Evolutionary conservation across 2,329 filamentous ascomycete genomes (phyloP).

Genomic region (Ophiosphaerella korrae): DNA sequence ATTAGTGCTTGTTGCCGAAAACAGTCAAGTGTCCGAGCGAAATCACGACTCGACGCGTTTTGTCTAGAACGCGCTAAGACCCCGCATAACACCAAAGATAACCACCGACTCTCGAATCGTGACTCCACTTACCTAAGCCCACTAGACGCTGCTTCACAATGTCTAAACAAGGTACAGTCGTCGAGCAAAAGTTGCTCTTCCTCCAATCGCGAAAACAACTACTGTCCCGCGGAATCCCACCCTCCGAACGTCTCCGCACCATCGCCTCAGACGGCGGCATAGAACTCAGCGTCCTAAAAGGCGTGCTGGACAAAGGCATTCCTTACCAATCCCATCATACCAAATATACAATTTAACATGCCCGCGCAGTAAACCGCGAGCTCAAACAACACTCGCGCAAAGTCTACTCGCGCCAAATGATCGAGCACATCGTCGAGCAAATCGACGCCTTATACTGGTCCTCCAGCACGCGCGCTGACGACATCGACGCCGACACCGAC

Average conservation of each 20-base stretch:
- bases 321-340: not conserved
- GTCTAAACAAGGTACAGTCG: slow-evolving; percentile 49
- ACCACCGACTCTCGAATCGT: not conserved
- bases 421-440: slow-evolving; percentile 73
- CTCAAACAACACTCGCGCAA: slow-evolving; percentile 69
- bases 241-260: slow-evolving; percentile 60
- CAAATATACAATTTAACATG: not conserved
- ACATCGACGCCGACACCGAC: slow-evolving; percentile 20
- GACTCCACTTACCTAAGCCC: not conserved
- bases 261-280: slow-evolving; percentile 56
- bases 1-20: not conserved
- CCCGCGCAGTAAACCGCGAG: slow-evolving; percentile 62
- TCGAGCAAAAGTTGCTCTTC: slow-evolving; percentile 69
- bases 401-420: slow-evolving; percentile 71
- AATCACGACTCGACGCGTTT: slow-evolving; percentile 5
- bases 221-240: slow-evolving; percentile 64
- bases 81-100: slow-evolving; percentile 1
- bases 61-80: slow-evolving; percentile 1
- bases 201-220: slow-evolving; percentile 66
- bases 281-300: slow-evolving; percentile 54
- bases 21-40: not conserved
- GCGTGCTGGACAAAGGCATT: slow-evolving; percentile 58
- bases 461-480: slow-evolving; percentile 47
- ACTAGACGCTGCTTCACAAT: slow-evolving; percentile 2
- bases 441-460: slow-evolving; percentile 69